Evolutionary conservation across 306 rosid genomes (phyloP), one percentile per base, ranked within the genome.

Genomic region (Castanopsis chinensis): DNA sequence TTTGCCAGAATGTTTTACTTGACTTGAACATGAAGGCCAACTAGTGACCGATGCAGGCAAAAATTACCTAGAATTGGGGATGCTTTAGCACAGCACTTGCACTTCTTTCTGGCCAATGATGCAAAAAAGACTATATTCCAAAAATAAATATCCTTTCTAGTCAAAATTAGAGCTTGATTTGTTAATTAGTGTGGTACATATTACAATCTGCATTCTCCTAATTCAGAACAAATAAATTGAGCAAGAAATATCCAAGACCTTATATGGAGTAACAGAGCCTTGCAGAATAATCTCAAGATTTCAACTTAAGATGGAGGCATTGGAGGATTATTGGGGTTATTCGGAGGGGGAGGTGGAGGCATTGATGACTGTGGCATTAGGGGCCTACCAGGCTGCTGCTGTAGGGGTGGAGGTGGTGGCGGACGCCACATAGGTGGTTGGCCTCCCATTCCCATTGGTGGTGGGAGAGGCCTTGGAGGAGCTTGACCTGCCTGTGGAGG

Each of bases 401-500:
- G 97, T 3, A 69, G 79, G 14, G 79, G 85, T 11, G 89, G 92
- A 4, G 96, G 97, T 1, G 96, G 97, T 0, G 88, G 96, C 5
- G 94, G 97, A 35, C 92, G 88, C 99, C 99, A 93, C 64, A 88
- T 69, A 9, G 82, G 90, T 55, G 86, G 97, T 76, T 86, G 98
- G 76, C 89, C 85, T 76, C 89, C 91, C 99, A 96, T 93, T 35
- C 85, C 89, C 83, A 90, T 64, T 2, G 99, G 99, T 12, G 98
- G 99, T 17, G 99, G 99, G 73, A 95, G 91, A 56, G 81, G 87
- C 78, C 97, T 90, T 28, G 91, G 95, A 70, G 93, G 96, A 68
- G 68, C 85, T 1, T 51, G 83, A 63, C 78, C 80, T 0, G 45
- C 87, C 77, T 90, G 98, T 17, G 81, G 89, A 79, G 95, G 97